Evolutionary conservation across 768 basidiomycete genomes (phyloP), one percentile per base, ranked within the genome.

Genomic region (Panus rudis): DNA sequence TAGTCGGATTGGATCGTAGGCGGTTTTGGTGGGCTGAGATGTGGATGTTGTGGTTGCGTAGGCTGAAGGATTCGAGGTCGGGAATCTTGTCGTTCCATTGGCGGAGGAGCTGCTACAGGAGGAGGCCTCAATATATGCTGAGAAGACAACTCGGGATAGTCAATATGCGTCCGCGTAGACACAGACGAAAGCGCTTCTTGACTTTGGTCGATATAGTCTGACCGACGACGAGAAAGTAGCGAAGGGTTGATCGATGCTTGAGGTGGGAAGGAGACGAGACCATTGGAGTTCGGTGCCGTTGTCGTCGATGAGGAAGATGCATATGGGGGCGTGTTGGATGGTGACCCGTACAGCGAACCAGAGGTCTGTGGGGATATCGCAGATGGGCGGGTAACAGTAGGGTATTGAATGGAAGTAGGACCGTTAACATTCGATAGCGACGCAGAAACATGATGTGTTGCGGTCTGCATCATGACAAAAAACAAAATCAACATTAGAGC

Each of bases 231-330:
- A 4, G 86, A 72, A 4, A 90, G 68, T 4, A 84, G 72, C 14
- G 83, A 81, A 21, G 83, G 79, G 52, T 89, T 89, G 49, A 91
- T 81, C 22, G 91, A 89, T 8, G 88, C 89, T 60, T 79, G 83
- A 2, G 92, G 91, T 10, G 89, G 92, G 1, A 84, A 73, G 0
- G 85, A 68, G 23, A 65, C 65, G 37, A 66, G 47, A 14, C 59
- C 62, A 47, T 72, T 72, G 26, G 59, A 51, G 23, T 63, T 55
- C 37, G 70, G 48, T 8, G 68, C 62, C 20, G 73, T 55, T 16
- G 71, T 55, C 45, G 62, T 55, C 53, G 71, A 35, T 17, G 33
- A 69, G 21, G 72, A 64, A n/a, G n/a, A n/a, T n/a, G n/a, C n/a
- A n/a, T n/a, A n/a, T n/a, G n/a, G n/a, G n/a, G n/a, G n/a, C n/a